A percentile compares a stretch with the other conserved stretches of the same genome.
phyloP scores from a whole-genome alignment of 225 moss, liverwort and hornwort genomes.

The Polytrichum formosum region DNA sequence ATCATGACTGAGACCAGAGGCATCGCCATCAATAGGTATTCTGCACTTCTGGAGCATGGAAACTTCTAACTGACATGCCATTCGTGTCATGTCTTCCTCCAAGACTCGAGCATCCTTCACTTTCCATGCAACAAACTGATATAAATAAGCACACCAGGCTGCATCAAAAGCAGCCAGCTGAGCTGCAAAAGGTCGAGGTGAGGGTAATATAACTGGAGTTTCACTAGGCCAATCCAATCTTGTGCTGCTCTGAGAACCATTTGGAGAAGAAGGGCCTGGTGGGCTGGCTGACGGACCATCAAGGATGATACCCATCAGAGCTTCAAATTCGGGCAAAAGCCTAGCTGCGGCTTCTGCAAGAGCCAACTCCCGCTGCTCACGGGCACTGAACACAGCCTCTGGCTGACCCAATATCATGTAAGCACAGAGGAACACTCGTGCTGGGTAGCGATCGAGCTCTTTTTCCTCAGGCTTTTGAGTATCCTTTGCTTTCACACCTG shows the following conservation, averaged over 20 bases:
- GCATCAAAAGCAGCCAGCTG: constrained; percentile 58
- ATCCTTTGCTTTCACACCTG: constrained; percentile 28
- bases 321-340: constrained; percentile 57
- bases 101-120: constrained; percentile 60
- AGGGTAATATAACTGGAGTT: constrained; percentile 25
- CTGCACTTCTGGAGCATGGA: constrained; percentile 67
- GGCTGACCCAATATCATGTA: constrained; percentile 71
- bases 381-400: constrained; percentile 61
- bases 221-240: constrained; percentile 47
- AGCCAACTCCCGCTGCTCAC: constrained; percentile 48
- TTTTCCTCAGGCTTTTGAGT: constrained; percentile 22
- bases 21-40: constrained; percentile 26
- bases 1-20: constrained; percentile 45
- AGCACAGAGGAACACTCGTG: constrained; percentile 65
- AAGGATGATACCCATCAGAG: constrained; percentile 37
- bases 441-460: constrained; percentile 60
- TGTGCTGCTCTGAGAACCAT: constrained; percentile 29
- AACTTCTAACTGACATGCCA: constrained; percentile 65
- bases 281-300: constrained; percentile 45
- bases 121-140: constrained; percentile 73
- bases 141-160: constrained; percentile 65
- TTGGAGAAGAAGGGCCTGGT: constrained; percentile 45
- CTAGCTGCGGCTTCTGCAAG: constrained; percentile 52
- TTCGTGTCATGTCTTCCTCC: constrained; percentile 66
- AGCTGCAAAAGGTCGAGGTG: constrained; percentile 61